Evolutionary conservation across 2,329 filamentous ascomycete species (phyloP).

Genomic region (Colletotrichum chrysophilum): DNA sequence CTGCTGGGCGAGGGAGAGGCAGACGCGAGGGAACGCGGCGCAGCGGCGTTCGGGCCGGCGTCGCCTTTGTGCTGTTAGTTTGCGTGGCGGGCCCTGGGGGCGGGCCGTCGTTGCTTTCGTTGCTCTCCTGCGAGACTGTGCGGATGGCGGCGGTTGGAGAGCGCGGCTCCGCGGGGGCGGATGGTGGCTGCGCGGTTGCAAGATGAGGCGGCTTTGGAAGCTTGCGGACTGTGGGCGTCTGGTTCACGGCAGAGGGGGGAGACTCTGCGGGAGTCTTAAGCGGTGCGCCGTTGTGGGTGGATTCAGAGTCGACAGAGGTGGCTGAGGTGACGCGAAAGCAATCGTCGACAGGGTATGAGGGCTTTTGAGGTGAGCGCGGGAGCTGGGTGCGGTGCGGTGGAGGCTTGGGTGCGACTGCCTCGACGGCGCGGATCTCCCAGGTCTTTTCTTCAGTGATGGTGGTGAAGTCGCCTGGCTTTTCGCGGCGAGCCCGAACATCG

Average conservation of each 20-base stretch:
- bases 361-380: conserved; percentile 35
- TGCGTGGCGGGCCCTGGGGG: conserved; percentile 23
- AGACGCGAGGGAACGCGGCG: conserved; percentile 35
- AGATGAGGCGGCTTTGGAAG: conserved; percentile 14
- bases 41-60: conserved; percentile 15
- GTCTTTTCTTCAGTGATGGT: conserved; percentile 55
- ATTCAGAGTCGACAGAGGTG: conserved; percentile 24
- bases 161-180: not conserved
- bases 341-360: conserved; percentile 16
- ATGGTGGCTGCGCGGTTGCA: not conserved
- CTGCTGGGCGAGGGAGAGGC: conserved; percentile 39
- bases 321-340: conserved; percentile 12
- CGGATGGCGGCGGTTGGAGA: not conserved
- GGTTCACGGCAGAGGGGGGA: not conserved
- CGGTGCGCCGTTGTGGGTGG: conserved; percentile 29
- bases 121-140: conserved; percentile 12
- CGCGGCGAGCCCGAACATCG: conserved; percentile 13
- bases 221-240: conserved; percentile 7
- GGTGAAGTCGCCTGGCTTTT: conserved; percentile 46
- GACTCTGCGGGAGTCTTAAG: conserved; percentile 18
- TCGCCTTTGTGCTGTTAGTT: conserved; percentile 7
- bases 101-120: conserved; percentile 26
- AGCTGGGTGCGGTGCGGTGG: conserved; percentile 36
- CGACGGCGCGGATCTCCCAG: conserved; percentile 41
- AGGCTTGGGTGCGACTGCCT: conserved; percentile 29